Conservation (phyloP, 108 stramenopile genomes). For the Chaetoceros muelleri region DNA sequence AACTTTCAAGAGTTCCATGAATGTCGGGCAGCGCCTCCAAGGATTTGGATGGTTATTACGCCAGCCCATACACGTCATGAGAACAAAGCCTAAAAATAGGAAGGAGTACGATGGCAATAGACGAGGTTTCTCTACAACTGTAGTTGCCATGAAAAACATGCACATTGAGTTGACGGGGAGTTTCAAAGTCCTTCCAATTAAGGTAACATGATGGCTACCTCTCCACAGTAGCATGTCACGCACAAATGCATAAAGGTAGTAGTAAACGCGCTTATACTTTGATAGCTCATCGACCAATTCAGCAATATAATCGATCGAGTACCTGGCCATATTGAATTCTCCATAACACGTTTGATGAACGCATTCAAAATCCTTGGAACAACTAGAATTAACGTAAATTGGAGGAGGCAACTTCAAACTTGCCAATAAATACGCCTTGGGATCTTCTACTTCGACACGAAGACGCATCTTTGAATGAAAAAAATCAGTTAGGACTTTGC, state of each 20-base stretch:
- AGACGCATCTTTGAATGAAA: slow-evolving; percentile 16
- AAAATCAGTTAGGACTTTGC: neutral
- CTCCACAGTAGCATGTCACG: slow-evolving; percentile 60
- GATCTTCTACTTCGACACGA: slow-evolving; percentile 48
- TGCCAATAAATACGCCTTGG: slow-evolving; percentile 33
- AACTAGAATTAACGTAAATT: slow-evolving; percentile 55
- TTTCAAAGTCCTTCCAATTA: slow-evolving; percentile 8
- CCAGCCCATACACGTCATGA: slow-evolving; percentile 34
- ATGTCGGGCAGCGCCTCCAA: slow-evolving; percentile 39
- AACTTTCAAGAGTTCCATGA: slow-evolving; percentile 24
- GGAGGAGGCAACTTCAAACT: slow-evolving; percentile 29
- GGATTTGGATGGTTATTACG: slow-evolving; percentile 33
- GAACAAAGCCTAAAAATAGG: slow-evolving; percentile 23
- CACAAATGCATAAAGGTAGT: slow-evolving; percentile 44
- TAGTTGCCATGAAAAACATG: slow-evolving; percentile 31
- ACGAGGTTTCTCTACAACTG: slow-evolving; percentile 52
- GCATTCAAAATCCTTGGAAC: slow-evolving; percentile 50
- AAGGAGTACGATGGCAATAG: slow-evolving; percentile 53
- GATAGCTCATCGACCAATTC: slow-evolving; percentile 27
- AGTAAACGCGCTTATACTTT: slow-evolving; percentile 26
- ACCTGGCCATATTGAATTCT: slow-evolving; percentile 31
- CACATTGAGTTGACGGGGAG: slow-evolving; percentile 51
- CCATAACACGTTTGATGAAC: slow-evolving; percentile 50
- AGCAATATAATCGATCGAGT: slow-evolving; percentile 16
- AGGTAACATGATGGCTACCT: slow-evolving; percentile 23